Conservation (phyloP, 331 rosid species). For the Pyracantha coccinea region DNA sequence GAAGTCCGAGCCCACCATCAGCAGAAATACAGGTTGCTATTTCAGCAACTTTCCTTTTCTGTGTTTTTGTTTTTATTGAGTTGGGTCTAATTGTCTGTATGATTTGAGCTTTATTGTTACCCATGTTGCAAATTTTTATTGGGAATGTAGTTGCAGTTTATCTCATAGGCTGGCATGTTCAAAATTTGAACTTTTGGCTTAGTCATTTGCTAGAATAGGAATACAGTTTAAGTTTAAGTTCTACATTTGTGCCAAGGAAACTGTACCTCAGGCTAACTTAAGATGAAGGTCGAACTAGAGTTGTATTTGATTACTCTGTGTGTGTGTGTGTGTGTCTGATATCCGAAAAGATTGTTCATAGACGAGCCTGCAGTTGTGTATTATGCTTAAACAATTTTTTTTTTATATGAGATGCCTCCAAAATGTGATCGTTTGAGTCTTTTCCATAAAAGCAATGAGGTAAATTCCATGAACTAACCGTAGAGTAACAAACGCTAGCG, state of each 20-base stretch:
- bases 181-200: neutral
- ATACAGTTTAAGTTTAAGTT: neutral
- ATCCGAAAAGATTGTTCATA: neutral
- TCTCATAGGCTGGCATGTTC: neutral
- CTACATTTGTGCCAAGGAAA: neutral
- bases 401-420: neutral
- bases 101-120: neutral
- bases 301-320: neutral
- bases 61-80: neutral
- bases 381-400: neutral
- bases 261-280: neutral
- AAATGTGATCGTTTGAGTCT: neutral
- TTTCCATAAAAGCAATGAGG: neutral
- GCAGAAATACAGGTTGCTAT: conserved; percentile 64
- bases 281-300: neutral
- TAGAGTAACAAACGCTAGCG: neutral
- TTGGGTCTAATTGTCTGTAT: neutral
- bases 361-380: neutral
- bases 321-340: neutral
- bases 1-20: conserved; percentile 69
- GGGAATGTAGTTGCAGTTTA: neutral
- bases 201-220: neutral
- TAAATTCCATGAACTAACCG: neutral
- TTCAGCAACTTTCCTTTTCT: neutral
- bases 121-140: neutral